Evolutionary conservation across 2,329 filamentous ascomycete species (phyloP), one percentile per base, ranked within the genome.

Genomic region (Teratosphaeria epicoccoides): DNA sequence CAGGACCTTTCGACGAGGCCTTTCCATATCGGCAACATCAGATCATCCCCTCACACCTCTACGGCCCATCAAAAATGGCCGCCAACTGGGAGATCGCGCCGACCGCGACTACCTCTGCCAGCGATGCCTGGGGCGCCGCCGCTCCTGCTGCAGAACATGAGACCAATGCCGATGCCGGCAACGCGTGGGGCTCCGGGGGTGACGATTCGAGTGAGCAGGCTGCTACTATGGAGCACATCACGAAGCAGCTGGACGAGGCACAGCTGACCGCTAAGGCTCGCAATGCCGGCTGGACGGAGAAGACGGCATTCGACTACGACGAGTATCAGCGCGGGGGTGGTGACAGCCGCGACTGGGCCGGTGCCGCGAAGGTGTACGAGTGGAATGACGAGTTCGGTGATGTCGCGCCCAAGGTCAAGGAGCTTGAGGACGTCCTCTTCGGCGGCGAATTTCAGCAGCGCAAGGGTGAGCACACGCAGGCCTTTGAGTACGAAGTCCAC

Each of bases 311-410:
- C 48, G 56, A 67, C 53, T 65, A 66, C 54, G 56, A 53, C 5
- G 47, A 47, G 14, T 60, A 59, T 51, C 49, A 60, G 54, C 54
- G 47, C 10, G 53, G 24, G 6, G 55, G 53, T 29, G 46, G 53
- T 33, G 44, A 56, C 28, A 54, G 59, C 47, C 50, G 40, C 26
- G 43, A 54, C 74, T 80, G 72, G 74, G 49, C 72, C 24, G 62
- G 73, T 33, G 78, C 79, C 50, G 83, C 81, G n/a, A 71, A 66
- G 0, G 75, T 85, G 43, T 97, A 97, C 61, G 81, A 90, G 63
- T 97, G 87, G 85, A 77, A 82, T 17, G 88, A 89, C 10, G 88
- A 95, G 2, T 87, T 78, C 59, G 93, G 91, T 2, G 91, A 97
- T 40, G 75, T 98, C 50, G 91, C 85, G 6, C 89, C 89, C 0